phyloP scores from a whole-genome alignment of 306 rosid genomes.

The Sphenostylis stenocarpa region DNA sequence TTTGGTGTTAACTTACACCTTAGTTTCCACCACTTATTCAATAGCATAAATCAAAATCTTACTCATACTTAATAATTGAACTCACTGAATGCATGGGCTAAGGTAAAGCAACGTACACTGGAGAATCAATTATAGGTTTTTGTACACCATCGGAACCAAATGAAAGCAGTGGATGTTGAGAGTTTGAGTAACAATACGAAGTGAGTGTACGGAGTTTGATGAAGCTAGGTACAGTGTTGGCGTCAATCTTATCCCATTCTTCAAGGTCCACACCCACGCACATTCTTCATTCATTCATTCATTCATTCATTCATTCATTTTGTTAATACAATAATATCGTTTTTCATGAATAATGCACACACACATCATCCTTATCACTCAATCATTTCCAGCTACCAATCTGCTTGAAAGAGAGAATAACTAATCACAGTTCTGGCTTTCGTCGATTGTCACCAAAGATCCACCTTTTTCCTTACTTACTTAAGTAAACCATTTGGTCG shows the following conservation, averaged over 20 bases:
- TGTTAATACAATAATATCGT: background rate
- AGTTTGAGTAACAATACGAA: background rate
- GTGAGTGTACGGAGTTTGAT: background rate
- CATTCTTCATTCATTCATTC: too few species aligned
- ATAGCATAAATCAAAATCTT: background rate
- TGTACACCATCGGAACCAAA: too few species aligned
- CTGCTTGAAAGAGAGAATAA: background rate
- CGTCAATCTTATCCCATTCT: background rate
- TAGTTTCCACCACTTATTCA: background rate
- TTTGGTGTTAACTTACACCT: background rate
- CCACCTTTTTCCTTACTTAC: background rate
- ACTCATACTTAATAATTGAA: too few species aligned
- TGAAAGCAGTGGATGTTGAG: background rate
- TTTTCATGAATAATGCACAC: constrained; percentile 3
- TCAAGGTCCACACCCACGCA: background rate
- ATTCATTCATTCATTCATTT: background rate
- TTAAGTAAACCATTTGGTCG: background rate
- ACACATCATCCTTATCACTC: background rate
- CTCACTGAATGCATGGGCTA: too few species aligned
- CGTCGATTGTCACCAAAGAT: background rate
- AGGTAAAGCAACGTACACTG: too few species aligned
- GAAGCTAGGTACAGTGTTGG: background rate
- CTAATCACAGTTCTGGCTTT: background rate
- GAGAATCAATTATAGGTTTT: too few species aligned
- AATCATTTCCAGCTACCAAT: constrained; percentile 25